phyloP scores from a whole-genome alignment of 352 stramenopile genomes.

The Globisporangium uncinulatum region DNA sequence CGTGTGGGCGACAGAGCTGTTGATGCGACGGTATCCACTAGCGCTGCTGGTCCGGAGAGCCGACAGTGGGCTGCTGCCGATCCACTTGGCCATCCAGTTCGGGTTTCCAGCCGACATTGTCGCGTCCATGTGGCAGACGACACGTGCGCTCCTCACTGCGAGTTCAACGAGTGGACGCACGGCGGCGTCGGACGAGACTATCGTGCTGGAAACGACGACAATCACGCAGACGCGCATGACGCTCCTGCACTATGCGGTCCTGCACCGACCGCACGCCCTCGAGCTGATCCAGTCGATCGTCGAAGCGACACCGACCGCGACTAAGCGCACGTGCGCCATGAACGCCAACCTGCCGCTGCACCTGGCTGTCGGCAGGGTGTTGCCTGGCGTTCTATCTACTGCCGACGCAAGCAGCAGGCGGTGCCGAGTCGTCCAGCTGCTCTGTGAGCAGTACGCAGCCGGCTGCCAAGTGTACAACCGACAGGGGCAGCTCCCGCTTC shows the following conservation, averaged over 20 bases:
- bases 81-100: slow-evolving; percentile 45
- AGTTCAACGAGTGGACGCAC: too few species aligned
- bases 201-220: slow-evolving; percentile 18
- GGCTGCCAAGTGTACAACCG: slow-evolving; percentile 41
- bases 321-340: slow-evolving; percentile 16
- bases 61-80: slow-evolving; percentile 24
- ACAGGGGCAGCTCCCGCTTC: slow-evolving; percentile 37
- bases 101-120: slow-evolving; percentile 17
- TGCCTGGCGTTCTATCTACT: background rate
- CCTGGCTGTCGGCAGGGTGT: slow-evolving; percentile 12
- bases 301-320: slow-evolving; percentile 21
- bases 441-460: slow-evolving; percentile 24
- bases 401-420: background rate
- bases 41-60: slow-evolving; percentile 18
- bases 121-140: slow-evolving; percentile 18
- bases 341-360: slow-evolving; percentile 46
- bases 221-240: slow-evolving; percentile 34
- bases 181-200: too few species aligned
- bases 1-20: slow-evolving; percentile 22
- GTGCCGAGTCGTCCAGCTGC: slow-evolving; percentile 2
- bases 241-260: slow-evolving; percentile 50
- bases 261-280: slow-evolving; percentile 29
- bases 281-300: slow-evolving; percentile 31
- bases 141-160: background rate
- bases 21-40: slow-evolving; percentile 15